phyloP scores from a whole-genome alignment of 1,284 basidiomycete species.

The Gymnopus androsaceus region DNA sequence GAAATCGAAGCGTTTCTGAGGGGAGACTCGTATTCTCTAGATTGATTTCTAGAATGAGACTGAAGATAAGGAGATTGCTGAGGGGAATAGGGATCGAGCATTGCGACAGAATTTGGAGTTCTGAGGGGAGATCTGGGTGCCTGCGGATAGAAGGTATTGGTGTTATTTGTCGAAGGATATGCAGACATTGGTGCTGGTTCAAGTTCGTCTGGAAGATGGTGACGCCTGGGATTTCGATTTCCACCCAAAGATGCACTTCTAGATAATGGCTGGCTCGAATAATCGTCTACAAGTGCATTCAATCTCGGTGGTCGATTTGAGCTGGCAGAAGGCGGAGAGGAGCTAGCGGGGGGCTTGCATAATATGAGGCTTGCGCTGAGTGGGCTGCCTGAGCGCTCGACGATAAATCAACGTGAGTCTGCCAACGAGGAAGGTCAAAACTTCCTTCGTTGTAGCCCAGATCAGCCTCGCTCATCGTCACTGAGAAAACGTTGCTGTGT shows the following conservation, averaged over 20 bases:
- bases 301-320: constrained; percentile 55
- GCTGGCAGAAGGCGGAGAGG: constrained; percentile 40
- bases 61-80: constrained; percentile 53
- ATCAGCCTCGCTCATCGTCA: constrained; percentile 10
- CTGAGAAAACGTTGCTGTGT: constrained; percentile 9
- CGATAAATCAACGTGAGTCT: constrained; percentile 10
- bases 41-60: constrained; percentile 50
- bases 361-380: constrained; percentile 5
- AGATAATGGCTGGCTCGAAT: constrained; percentile 55
- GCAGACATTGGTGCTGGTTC: constrained; percentile 45
- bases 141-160: constrained; percentile 58
- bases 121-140: constrained; percentile 64
- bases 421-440: constrained; percentile 14
- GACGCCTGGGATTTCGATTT: constrained; percentile 51
- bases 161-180: constrained; percentile 34
- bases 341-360: constrained; percentile 10
- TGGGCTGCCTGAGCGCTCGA: constrained; percentile 9
- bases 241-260: constrained; percentile 67
- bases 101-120: constrained; percentile 43
- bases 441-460: constrained; percentile 12
- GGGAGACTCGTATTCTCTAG: constrained; percentile 62
- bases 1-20: constrained; percentile 56
- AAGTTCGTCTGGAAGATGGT: constrained; percentile 67
- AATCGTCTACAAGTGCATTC: constrained; percentile 67
- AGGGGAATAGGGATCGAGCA: constrained; percentile 68